A percentile compares a stretch with the other conserved stretches of the same genome.
phyloP scores from a whole-genome alignment of 352 stramenopile species.

The Phytophthora constricta region DNA sequence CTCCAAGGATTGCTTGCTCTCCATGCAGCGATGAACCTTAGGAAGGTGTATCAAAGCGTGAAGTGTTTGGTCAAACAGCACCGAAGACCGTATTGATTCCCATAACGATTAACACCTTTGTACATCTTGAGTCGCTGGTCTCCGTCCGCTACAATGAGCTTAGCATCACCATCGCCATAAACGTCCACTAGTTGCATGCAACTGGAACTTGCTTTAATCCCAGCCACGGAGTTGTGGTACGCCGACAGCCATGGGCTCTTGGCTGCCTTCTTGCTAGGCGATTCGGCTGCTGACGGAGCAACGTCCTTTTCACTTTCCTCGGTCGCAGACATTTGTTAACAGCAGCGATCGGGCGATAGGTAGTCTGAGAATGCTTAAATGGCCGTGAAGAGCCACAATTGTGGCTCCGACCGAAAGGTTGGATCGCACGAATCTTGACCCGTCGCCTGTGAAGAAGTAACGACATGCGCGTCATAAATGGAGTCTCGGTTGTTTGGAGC shows the following conservation, averaged over 20 bases:
- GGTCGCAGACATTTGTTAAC: constrained; percentile 16
- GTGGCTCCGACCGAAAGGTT: constrained; percentile 20
- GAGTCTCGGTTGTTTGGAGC: no score
- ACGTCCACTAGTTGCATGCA: constrained; percentile 83
- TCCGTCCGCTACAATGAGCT: constrained; percentile 81
- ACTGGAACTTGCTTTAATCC: constrained; percentile 83
- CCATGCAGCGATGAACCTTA: constrained; percentile 75
- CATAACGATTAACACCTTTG: constrained; percentile 54
- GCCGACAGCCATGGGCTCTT: constrained; percentile 85
- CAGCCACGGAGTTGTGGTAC: constrained; percentile 91
- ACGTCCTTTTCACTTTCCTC: constrained; percentile 37
- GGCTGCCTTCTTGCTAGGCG: constrained; percentile 26
- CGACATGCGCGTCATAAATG: no score
- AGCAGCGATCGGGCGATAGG: not conserved
- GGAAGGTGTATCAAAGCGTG: not conserved
- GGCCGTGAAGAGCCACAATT: constrained; percentile 32
- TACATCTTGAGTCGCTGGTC: constrained; percentile 89
- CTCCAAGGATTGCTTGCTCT: constrained; percentile 82
- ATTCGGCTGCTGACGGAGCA: constrained; percentile 2
- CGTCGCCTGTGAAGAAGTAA: not conserved
- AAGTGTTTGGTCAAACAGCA: not conserved
- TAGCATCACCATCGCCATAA: constrained; percentile 84
- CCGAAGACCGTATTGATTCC: not conserved
- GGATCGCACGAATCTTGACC: constrained; percentile 12
- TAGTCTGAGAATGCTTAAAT: not conserved